Evolutionary conservation across 441 rosid species (phyloP), one percentile per base, ranked within the genome.

Genomic region (Euphorbia schlechtendalii): DNA sequence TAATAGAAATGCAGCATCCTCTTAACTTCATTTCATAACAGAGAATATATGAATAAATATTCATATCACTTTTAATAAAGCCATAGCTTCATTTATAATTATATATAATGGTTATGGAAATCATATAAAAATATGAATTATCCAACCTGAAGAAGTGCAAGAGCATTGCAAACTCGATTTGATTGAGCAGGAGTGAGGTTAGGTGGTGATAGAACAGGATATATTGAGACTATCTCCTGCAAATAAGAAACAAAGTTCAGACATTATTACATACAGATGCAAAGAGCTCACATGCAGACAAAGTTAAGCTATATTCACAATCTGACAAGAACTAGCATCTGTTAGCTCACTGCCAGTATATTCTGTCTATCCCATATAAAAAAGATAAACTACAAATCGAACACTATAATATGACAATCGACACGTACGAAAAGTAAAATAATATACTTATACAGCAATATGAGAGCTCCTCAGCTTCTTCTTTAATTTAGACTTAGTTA

Each of bases 91-190:
- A 25, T 48, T 30, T 10, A 25, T 14, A 22, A 8, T 15, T 11
- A 27, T 61, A 59, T 27, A 60, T n/a, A 25, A 61, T 25, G 45
- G 34, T 30, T 46, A 8, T 13, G 17, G 48, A 66, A 58, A 30
- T 18, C 13, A 6, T 32, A 58, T 18, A 18, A 6, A 34, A 52
- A 58, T 22, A 14, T 11, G 22, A 71, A 59, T 20, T 32, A 40
- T 48, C n/a, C 64, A 15, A 94, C 99, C 96, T 95, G 99, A 80
- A 95, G 99, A 78, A 95, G 96, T 41, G 97, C 98, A 58, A 95
- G 96, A 49, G 98, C 97, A 80, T 91, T 95, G 78, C 99, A 95
- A 63, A 95, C 99, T 71, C 98, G 86, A 77, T 91, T 91, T 53
- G 99, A 91, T 73, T 91, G 99, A 25, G 96, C 93, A 13, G 97